Base-by-base conservation (phyloP, 2,329 filamentous ascomycete species). In the Tolypocladium album region DNA sequence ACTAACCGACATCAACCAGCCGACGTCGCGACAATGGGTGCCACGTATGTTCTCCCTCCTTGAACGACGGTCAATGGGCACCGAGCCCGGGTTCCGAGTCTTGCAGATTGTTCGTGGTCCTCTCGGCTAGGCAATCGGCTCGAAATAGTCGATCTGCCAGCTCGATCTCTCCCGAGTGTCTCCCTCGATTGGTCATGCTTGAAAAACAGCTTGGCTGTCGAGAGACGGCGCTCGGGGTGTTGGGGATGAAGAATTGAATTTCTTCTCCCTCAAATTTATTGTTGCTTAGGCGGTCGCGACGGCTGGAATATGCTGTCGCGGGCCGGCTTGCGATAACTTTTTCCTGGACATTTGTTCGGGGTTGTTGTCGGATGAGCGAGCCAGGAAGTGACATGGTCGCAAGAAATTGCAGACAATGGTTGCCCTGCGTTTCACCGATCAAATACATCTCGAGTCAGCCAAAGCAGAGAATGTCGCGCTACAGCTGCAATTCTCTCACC, bases 401-500 rank as follows among this genome's bases (percentile, higher is more conserved):
- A 57, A 62, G 27, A 47, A 56, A 57, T 61, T 59, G 57, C 22
- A 7, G 12, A 43, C 39, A 36, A 45, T 39, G n/a, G 34, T 56
- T 42, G 56, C 55, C 53, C 36, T 47, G 56, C 47, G 77, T 84
- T 5, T 90, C 89, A 91, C 86, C 79, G 86, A 91, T 88, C 67
- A 92, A 93, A 92, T 80, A 64, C 65, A 89, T 86, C 70, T 89
- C 88, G 90, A 92, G 89, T 92, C 80, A 86, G 84, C 84, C 88
- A 89, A 84, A 85, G 86, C 82, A 79, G 88, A 92, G 89, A 94
- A 94, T 93, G 89, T 87, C 85, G 90, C 89, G 79, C 81, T 87
- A 80, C 83, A 87, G 88, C 89, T 88, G 88, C 91, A 96, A 79
- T 95, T 95, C 90, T 92, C 85, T 83, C 86, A 86, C 86, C 86